Evolutionary conservation across 768 basidiomycete species (phyloP), one percentile per base, ranked within the genome.

Genomic region (Naganishia onofrii): DNA sequence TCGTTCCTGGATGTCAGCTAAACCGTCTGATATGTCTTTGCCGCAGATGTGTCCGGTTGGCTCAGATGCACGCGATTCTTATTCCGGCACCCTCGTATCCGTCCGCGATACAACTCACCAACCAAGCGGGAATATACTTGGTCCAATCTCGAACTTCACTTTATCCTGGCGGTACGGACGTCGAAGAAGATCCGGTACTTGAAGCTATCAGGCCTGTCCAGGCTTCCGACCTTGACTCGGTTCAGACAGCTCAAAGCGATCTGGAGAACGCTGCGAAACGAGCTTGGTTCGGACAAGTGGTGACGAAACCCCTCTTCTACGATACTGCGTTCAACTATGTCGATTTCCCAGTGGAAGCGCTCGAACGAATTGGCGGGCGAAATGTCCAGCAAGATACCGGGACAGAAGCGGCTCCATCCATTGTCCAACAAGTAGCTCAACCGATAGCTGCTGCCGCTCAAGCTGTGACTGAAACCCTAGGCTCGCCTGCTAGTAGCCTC

Each of bases 251-350:
- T 26, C 38, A 78, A 19, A 19, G 52, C 5, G 55, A 60, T 21
- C 71, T 80, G 2, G 78, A 78, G 17, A 48, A 69, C 8, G 74
- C 76, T 0, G 73, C 76, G 10, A 81, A 81, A 65, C 71, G 76
- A 44, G 76, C 75, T 9, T 71, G 79, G 64, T 79, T 79, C 64
- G 76, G 74, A 7, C 74, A 80, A 83, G 46, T 83, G n/a, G 68
- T 88, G 76, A 88, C 89, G 83, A 95, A 95, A 77, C 91, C 92
- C 19, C 76, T 92, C 48, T 96, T 97, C 84, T 96, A 94, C 81
- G 91, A 96, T 78, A 90, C 92, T 71, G 93, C 92, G 21, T 87
- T 93, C 75, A 96, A 95, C 81, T 96, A 95, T 77, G 88, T 92
- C 67, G 87, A 90, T 72, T 81, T 93, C 70, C 90, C 93, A 75